Conservation (phyloP, 805 yeast genomes). For the Candida orba region DNA sequence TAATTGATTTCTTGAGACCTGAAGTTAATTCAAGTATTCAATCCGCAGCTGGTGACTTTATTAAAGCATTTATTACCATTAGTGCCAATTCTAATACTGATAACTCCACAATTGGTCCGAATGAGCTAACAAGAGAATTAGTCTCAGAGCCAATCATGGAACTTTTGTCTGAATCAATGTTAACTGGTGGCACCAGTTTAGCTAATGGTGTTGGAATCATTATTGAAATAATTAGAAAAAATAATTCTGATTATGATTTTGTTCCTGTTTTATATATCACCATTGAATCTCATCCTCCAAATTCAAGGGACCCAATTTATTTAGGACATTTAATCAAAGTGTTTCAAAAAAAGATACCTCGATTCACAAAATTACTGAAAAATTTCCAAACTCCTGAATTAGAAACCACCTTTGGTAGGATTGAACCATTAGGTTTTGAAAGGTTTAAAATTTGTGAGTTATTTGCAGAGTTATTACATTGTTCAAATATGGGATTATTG, state of each 20-base stretch:
- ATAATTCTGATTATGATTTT: slow-evolving; percentile 90
- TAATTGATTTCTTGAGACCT: slow-evolving; percentile 67
- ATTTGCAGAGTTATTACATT: slow-evolving; percentile 89
- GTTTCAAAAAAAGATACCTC: slow-evolving; percentile 67
- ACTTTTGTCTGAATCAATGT: slow-evolving; percentile 68
- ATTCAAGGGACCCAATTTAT: slow-evolving; percentile 86
- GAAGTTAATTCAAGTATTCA: slow-evolving; percentile 64
- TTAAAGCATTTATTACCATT: slow-evolving; percentile 88
- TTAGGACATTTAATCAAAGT: slow-evolving; percentile 77
- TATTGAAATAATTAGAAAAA: slow-evolving; percentile 89
- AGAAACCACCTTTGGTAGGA: slow-evolving; percentile 57
- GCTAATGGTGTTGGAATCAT: slow-evolving; percentile 93
- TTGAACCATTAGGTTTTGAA: slow-evolving; percentile 82
- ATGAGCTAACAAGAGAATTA: slow-evolving; percentile 84
- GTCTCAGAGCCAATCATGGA: slow-evolving; percentile 68
- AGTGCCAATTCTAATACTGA: slow-evolving; percentile 89
- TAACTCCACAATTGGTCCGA: slow-evolving; percentile 91
- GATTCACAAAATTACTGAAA: slow-evolving; percentile 56
- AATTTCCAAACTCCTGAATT: slow-evolving; percentile 31
- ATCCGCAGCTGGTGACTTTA: slow-evolving; percentile 90
- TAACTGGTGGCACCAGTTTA: slow-evolving; percentile 77
- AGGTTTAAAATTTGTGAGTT: slow-evolving; percentile 86
- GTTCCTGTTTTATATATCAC: slow-evolving; percentile 80
- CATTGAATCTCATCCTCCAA: slow-evolving; percentile 85
- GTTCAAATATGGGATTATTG: slow-evolving; percentile 92